Evolutionary conservation across 148 eudicot genomes (phyloP).

Genomic region (Rhododendron molle): DNA sequence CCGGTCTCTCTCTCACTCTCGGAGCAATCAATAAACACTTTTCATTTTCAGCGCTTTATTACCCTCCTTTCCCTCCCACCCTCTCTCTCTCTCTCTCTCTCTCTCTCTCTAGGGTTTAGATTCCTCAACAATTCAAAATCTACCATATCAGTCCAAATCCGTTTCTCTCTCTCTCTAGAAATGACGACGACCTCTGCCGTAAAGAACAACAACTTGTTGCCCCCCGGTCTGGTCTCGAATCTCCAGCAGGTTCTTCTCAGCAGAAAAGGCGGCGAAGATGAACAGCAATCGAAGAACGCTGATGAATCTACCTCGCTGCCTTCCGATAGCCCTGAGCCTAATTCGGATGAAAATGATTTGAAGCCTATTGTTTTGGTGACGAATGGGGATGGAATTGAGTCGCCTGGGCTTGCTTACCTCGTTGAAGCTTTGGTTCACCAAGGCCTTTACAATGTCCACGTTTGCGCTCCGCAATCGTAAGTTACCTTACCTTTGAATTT

Average conservation of each 20-base stretch:
- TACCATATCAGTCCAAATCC: neutral
- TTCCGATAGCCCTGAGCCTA: conserved; percentile 15
- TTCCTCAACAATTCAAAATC: neutral
- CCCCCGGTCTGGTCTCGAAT: conserved; percentile 57
- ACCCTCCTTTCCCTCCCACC: conserved; percentile 1
- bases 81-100: neutral
- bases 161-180: neutral
- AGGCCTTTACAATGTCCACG: conserved; percentile 64
- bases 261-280: conserved; percentile 32
- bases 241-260: conserved; percentile 49
- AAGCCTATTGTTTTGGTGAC: conserved; percentile 75
- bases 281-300: neutral
- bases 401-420: conserved; percentile 52
- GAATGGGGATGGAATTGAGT: conserved; percentile 81
- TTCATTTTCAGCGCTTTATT: conserved; percentile 19
- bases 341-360: conserved; percentile 25
- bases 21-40: conserved; percentile 6
- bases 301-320: conserved; percentile 29
- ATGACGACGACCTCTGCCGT: conserved; percentile 31
- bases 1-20: conserved; percentile 29
- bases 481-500: conserved; percentile 16
- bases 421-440: conserved; percentile 64
- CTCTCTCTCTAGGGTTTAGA: conserved; percentile 27
- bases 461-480: conserved; percentile 83
- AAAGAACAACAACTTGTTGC: conserved; percentile 50